A percentile compares a stretch with the other conserved stretches of the same genome.
Evolutionary conservation across 140 eudicot species (phyloP).

Genomic region (Flaveria floridana): DNA sequence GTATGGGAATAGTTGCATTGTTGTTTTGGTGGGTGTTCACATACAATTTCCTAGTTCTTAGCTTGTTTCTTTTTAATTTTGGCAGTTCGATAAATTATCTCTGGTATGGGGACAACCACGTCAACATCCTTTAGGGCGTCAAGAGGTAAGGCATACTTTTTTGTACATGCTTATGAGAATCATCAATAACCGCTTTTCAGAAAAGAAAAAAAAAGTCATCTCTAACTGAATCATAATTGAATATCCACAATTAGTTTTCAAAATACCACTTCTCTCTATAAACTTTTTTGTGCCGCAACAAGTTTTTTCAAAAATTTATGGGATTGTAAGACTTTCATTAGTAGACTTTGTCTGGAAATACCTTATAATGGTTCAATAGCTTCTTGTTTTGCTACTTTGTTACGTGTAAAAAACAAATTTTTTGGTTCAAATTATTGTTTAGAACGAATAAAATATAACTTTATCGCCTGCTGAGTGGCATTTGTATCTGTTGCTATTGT

Average conservation of each 20-base stretch:
- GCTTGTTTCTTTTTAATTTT: conserved; percentile 21
- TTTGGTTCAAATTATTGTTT: conserved; percentile 4
- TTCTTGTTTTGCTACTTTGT: conserved; percentile 15
- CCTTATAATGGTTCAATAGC: conserved; percentile 8
- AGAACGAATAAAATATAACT: background rate
- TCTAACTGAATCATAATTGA: background rate
- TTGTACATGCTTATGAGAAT: conserved; percentile 21
- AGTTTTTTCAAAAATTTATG: conserved; percentile 14
- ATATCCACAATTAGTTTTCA: conserved; percentile 3
- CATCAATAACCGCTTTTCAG: background rate
- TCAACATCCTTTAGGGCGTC: conserved; percentile 70
- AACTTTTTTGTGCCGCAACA: background rate
- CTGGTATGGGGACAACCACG: conserved; percentile 97
- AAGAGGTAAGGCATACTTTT: conserved; percentile 60
- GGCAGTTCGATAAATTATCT: conserved; percentile 75
- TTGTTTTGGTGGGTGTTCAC: conserved; percentile 10
- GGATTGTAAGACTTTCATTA: background rate
- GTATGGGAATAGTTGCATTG: conserved; percentile 8
- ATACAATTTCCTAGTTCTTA: conserved; percentile 14
- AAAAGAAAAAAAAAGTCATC: too few relatives aligned
- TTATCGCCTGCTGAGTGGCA: conserved; percentile 3
- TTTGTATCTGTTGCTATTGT: background rate
- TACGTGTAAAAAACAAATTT: conserved; percentile 17
- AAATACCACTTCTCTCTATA: background rate
- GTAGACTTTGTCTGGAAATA: conserved; percentile 1